Percentiles rank a stretch among this genome's conserved stretches.
Evolutionary conservation across 2,329 filamentous ascomycete genomes (phyloP).

Genomic region (Hortaea werneckii): DNA sequence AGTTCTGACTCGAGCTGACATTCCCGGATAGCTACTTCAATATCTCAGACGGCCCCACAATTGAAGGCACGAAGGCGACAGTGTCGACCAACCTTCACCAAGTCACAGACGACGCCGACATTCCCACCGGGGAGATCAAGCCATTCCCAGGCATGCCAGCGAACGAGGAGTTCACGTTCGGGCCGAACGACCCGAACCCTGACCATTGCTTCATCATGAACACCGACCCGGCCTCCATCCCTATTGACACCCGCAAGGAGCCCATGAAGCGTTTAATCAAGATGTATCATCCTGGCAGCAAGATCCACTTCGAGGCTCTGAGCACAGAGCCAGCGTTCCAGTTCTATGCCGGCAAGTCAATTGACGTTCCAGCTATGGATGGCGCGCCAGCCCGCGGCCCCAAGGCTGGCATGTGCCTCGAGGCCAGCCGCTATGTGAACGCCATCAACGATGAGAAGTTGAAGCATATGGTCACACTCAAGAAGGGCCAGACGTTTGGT

Average conservation of each 20-base stretch:
- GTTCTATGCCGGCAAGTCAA: slow-evolving; percentile 85
- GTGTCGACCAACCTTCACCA: slow-evolving; percentile 56
- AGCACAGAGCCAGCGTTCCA: slow-evolving; percentile 96
- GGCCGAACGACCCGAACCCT: slow-evolving; percentile 60
- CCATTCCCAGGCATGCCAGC: slow-evolving; percentile 56
- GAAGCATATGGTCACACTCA: slow-evolving; percentile 67
- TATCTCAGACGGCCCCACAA: slow-evolving; percentile 49
- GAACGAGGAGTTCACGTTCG: slow-evolving; percentile 60
- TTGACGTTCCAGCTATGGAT: slow-evolving; percentile 58
- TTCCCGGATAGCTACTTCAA: slow-evolving; percentile 51
- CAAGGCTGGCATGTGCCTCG: slow-evolving; percentile 77
- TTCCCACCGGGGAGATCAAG: slow-evolving; percentile 60
- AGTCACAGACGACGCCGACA: slow-evolving; percentile 60
- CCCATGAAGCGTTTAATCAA: slow-evolving; percentile 58
- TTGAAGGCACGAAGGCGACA: slow-evolving; percentile 51
- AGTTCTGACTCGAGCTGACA: slow-evolving; percentile 1
- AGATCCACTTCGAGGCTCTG: slow-evolving; percentile 72
- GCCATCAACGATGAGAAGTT: slow-evolving; percentile 73
- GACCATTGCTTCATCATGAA: slow-evolving; percentile 87
- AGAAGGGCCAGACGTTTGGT: slow-evolving; percentile 77
- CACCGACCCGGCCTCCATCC: slow-evolving; percentile 43
- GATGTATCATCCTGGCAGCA: slow-evolving; percentile 63
- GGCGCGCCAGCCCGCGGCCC: slow-evolving; percentile 52
- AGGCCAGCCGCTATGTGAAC: slow-evolving; percentile 86
- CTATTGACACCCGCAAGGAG: slow-evolving; percentile 41